Percentiles rank a stretch among this genome's conserved stretches.
Conservation (phyloP, 352 stramenopile species). For the Pythium apleroticum region DNA sequence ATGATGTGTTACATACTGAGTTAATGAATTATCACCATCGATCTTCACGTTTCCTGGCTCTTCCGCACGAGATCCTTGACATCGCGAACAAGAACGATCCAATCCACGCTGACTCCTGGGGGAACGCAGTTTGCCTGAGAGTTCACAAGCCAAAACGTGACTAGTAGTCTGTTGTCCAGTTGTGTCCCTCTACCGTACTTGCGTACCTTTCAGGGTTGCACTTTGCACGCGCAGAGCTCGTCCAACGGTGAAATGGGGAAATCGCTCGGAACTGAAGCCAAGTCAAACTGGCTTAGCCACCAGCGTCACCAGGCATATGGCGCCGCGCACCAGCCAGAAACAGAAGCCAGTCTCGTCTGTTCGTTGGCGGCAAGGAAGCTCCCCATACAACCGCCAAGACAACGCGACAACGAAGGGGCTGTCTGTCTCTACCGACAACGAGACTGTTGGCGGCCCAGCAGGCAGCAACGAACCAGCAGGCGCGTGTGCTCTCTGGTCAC, state of each 20-base stretch:
- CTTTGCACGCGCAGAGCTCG: not conserved
- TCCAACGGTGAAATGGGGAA: not conserved
- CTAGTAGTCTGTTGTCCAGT: not conserved
- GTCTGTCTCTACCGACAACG: not conserved
- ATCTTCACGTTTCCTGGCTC: not conserved
- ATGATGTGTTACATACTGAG: too few species aligned
- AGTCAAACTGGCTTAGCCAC: not conserved
- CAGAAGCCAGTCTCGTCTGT: conserved; percentile 6
- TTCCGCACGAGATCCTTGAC: conserved; percentile 4
- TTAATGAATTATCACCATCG: too few species aligned
- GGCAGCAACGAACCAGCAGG: conserved; percentile 1
- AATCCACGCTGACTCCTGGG: not conserved
- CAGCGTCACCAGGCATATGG: not conserved
- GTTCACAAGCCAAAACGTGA: not conserved
- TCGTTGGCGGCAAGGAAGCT: not conserved
- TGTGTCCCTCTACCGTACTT: conserved; percentile 1
- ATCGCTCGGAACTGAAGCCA: not conserved
- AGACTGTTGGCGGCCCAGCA: not conserved
- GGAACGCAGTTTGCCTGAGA: not conserved
- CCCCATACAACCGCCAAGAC: conserved; percentile 1
- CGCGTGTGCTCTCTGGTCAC: conserved; percentile 4
- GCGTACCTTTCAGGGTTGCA: conserved; percentile 2
- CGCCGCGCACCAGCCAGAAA: not conserved
- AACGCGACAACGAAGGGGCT: not conserved
- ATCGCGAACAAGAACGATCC: not conserved